A percentile compares a stretch with the other conserved stretches of the same genome.
These are phyloP conservation scores for Nicotiana benthamiana DNA, from an alignment of 257 asterid genomes.

Conservation along the genomic window DNA sequence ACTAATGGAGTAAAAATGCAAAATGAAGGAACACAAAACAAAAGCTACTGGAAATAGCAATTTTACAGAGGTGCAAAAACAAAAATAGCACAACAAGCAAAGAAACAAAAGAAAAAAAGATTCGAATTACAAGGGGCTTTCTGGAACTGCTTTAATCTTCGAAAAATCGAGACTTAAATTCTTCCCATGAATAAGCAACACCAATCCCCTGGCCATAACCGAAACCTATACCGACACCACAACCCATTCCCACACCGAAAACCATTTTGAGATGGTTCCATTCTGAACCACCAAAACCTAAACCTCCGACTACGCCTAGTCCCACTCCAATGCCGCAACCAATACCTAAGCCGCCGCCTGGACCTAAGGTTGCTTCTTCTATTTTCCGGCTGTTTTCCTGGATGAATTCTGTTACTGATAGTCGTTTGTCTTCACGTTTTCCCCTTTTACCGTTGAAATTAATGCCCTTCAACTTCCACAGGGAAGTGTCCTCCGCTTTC, in stretches of 20 bases:
- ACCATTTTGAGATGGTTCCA: constrained; percentile 51
- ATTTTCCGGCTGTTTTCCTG: constrained; percentile 27
- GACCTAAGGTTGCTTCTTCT: constrained; percentile 49
- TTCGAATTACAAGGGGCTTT: constrained; percentile 28
- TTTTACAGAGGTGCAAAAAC: background rate
- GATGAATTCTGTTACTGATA: constrained; percentile 43
- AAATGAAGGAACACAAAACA: background rate
- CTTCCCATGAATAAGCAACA: constrained; percentile 39
- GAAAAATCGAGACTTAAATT: constrained; percentile 30
- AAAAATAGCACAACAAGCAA: background rate
- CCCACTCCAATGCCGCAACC: constrained; percentile 87
- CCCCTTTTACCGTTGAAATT: constrained; percentile 18
- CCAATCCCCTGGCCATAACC: constrained; percentile 81
- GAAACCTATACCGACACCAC: constrained; percentile 72
- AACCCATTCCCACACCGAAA: constrained; percentile 73
- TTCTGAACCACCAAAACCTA: constrained; percentile 43
- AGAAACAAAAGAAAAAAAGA: background rate
- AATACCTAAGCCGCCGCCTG: constrained; percentile 68
- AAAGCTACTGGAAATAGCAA: background rate
- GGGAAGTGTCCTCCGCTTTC: constrained; percentile 24
- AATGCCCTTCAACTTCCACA: constrained; percentile 52
- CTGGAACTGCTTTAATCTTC: constrained; percentile 29
- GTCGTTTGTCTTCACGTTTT: constrained; percentile 12
- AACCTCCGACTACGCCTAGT: constrained; percentile 55
- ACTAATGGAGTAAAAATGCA: background rate